Evolutionary conservation across 495 filamentous ascomycete species (phyloP), one percentile per base, ranked within the genome.

Genomic region (Hypoxylon crocopeplum): DNA sequence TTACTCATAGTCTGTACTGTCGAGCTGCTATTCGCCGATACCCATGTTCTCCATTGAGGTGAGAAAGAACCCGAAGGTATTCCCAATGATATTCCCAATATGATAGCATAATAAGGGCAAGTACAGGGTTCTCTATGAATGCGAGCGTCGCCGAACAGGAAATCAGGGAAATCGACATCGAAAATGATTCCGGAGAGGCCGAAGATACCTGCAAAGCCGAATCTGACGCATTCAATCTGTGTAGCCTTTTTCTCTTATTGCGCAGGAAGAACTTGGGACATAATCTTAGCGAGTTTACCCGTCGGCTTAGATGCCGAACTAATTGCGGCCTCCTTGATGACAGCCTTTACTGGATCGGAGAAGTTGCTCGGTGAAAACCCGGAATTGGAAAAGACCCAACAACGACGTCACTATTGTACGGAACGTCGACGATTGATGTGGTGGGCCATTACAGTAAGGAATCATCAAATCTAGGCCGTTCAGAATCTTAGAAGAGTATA

Each of bases 331-430:
- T 13, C 20, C n/a, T 46, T 38, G n/a, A 16, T 29, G 24, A 11
- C 20, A 16, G 21, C 22, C 46, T 44, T 37, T n/a, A n/a, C 33
- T 12, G 24, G 36, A 54, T 20, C n/a, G n/a, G n/a, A n/a, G n/a
- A n/a, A n/a, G 7, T 11, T 22, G 12, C 45, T 64, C 61, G 61
- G 61, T 36, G 54, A 59, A 59, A 64, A 59, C 44, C 61, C 61
- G 61, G 61, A 41, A 44, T 59, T n/a, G n/a, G 7, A 38, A 15
- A 20, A 44, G 49, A 47, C 34, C 2, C 30, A 46, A 55, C 15
- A 36, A n/a, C 29, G 27, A 48, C 53, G 36, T 48, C 37, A 48
- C 19, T 10, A 32, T 40, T 7, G n/a, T 34, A 40, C 15, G 11
- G 30, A 24, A 57, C 30, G 7, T 37, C 19, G 22, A 47, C 20